Evolutionary conservation across 2,329 filamentous ascomycete genomes (phyloP), one percentile per base, ranked within the genome.

Genomic region (Penicillium sp.): DNA sequence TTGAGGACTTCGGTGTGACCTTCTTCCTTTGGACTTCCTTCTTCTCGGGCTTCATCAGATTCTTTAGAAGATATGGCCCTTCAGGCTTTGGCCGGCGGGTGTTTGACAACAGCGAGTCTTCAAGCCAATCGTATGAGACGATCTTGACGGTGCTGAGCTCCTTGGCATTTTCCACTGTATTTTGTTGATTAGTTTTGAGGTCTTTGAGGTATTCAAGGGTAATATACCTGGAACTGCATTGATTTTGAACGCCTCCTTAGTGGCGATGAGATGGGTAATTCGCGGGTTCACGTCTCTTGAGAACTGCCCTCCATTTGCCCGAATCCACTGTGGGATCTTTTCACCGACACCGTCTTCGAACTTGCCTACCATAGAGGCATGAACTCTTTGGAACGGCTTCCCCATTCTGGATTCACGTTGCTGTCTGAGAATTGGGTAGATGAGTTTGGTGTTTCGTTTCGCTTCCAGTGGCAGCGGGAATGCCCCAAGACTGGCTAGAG

Each of bases 211-310:
- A 17, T 27, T 27, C 8, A 25, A 12, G 6, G 7, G 12, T 8
- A 42, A 19, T 61, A 49, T 72, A 77, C 79, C 72, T 64, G 75
- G 71, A 49, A 79, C 72, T 58, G 72, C 70, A 1, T 78, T 67
- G 7, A 78, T 73, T 60, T 82, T 81, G 72, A 85, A 92, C 17
- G 87, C 83, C 35, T 85, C 80, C 49, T 82, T 77, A 0, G 84
- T 85, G 53, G 86, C 84, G 23, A 96, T 80, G 0, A 96, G 76
- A 73, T 96, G 91, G 0, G 91, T 96, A 10, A 88, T 84, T 0
- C 77, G 66, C 0, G 78, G 70, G 27, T 78, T 79, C 19, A 91
- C 74, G 0, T 79, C 75, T 1, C 77, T 70, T 0, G 77, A 74
- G 68, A 86, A 88, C 1, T 57, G 72, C 1, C 89, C 91, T 7